Evolutionary conservation across 2,329 filamentous ascomycete genomes (phyloP), one percentile per base, ranked within the genome.

Genomic region (Sporothrix variecibatus): DNA sequence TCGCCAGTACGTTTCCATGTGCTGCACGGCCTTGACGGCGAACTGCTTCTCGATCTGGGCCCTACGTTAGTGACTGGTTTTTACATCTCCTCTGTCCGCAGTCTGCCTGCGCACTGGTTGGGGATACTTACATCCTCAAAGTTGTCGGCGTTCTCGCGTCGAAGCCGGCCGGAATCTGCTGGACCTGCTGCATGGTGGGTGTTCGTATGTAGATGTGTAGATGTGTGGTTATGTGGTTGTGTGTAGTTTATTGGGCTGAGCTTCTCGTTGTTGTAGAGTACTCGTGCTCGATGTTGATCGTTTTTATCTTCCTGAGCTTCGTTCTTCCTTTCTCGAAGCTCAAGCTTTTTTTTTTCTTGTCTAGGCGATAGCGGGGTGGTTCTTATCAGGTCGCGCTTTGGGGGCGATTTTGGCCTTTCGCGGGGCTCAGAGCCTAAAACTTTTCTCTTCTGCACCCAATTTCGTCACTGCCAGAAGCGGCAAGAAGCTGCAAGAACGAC

Each of bases 31-130:
- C 87, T 98, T 98, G 79, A 99, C 96, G 40, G 96, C 96, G 80
- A 99, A 99, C 84, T 98, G 96, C 88, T 98, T 97, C 89, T 99
- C 96, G 82, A 99, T 98, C 93, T 97, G 78, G 1, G 8, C 0
- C 2, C n/a, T n/a, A 53, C 6, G n/a, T 62, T 5, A 46, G 71
- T 31, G 3, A 20, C n/a, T 49, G 9, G 5, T n/a, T n/a, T n/a
- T n/a, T n/a, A 1, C n/a, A 20, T 64, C 28, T 67, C 11, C 8
- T n/a, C 26, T 65, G 17, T n/a, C 6, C 15, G 46, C 46, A 20
- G 20, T 40, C 49, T 69, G 15, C 60, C 67, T 34, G 28, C 8
- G 6, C 7, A 34, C 17, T 15, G 49, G 51, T 3, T 23, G n/a
- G n/a, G n/a, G n/a, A n/a, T 11, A 72, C 91, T 78, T 79, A 88